Evolutionary conservation across 2,329 filamentous ascomycete genomes (phyloP).

Genomic region (Pezicula rhizophila): DNA sequence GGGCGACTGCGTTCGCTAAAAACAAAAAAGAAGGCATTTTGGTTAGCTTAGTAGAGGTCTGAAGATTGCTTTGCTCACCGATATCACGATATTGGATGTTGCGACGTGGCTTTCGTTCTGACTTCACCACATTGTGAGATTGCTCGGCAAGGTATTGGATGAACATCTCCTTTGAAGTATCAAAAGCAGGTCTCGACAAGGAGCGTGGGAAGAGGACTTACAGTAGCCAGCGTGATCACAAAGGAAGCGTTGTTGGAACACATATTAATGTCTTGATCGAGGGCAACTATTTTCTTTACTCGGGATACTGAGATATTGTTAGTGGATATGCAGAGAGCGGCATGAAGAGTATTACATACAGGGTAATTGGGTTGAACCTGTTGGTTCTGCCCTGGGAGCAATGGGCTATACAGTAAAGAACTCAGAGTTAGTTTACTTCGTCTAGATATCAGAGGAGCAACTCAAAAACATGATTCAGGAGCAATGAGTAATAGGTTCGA

Average conservation of each 20-base stretch:
- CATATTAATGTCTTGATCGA: slow-evolving; percentile 77
- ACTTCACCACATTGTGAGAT: slow-evolving; percentile 80
- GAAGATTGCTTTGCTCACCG: slow-evolving; percentile 44
- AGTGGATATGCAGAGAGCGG: slow-evolving; percentile 1
- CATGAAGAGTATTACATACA: slow-evolving; percentile 47
- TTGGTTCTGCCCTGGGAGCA: slow-evolving; percentile 72
- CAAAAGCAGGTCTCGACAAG: slow-evolving; percentile 2
- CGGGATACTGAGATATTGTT: slow-evolving; percentile 63
- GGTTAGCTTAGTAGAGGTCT: slow-evolving; percentile 5
- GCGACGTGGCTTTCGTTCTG: slow-evolving; percentile 84
- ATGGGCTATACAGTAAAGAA: slow-evolving; percentile 44
- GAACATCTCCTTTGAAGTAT: slow-evolving; percentile 70
- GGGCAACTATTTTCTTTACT: slow-evolving; percentile 89
- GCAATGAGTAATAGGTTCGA: no score
- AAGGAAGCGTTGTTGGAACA: slow-evolving; percentile 95
- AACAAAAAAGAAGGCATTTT: neutral
- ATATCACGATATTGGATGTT: slow-evolving; percentile 97
- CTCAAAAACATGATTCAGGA: no score
- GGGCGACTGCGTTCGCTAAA: slow-evolving; percentile 74
- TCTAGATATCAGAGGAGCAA: no score
- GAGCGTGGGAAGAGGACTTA: slow-evolving; percentile 33
- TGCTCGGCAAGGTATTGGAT: slow-evolving; percentile 85
- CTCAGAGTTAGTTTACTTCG: no score
- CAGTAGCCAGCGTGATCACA: slow-evolving; percentile 84
- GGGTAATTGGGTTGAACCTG: slow-evolving; percentile 78